phyloP scores from a whole-genome alignment of 2,329 filamentous ascomycete genomes.

The Fusarium coicis region DNA sequence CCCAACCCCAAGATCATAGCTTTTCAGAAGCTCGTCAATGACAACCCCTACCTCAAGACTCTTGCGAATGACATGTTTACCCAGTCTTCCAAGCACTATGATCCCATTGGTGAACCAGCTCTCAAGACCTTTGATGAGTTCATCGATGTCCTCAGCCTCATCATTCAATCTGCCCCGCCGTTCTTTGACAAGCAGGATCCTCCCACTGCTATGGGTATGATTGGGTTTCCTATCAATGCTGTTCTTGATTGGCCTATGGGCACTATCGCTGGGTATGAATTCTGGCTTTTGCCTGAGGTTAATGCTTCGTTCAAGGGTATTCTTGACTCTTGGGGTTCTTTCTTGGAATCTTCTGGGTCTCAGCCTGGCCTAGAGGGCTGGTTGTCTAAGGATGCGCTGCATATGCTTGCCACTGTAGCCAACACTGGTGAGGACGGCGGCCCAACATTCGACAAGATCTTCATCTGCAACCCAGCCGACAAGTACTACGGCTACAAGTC shows the following conservation, averaged over 20 bases:
- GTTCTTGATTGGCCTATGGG: slow-evolving; percentile 28
- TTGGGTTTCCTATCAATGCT: slow-evolving; percentile 15
- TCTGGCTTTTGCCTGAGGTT: background rate
- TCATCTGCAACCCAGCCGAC: background rate
- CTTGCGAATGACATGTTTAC: background rate
- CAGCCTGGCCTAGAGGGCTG: background rate
- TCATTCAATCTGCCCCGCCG: background rate
- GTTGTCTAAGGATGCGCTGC: background rate
- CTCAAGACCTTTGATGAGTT: background rate
- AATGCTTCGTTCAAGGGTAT: background rate
- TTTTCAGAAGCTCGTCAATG: background rate
- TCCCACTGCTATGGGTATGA: background rate
- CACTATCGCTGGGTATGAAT: slow-evolving; percentile 11
- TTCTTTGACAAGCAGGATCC: background rate
- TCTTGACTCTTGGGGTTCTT: slow-evolving; percentile 1
- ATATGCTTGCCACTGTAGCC: background rate
- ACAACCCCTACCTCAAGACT: background rate
- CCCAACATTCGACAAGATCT: slow-evolving; percentile 1
- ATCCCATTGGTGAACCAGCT: background rate
- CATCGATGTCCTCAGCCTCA: background rate
- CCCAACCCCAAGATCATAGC: background rate
- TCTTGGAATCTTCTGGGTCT: background rate
- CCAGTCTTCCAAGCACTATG: slow-evolving; percentile 12
- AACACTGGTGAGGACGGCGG: background rate
- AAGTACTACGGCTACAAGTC: slow-evolving; percentile 2